Percentiles rank a stretch among this genome's conserved stretches.
Evolutionary conservation across 2,329 filamentous ascomycete genomes (phyloP).

Genomic region (Colletotrichum siamense): DNA sequence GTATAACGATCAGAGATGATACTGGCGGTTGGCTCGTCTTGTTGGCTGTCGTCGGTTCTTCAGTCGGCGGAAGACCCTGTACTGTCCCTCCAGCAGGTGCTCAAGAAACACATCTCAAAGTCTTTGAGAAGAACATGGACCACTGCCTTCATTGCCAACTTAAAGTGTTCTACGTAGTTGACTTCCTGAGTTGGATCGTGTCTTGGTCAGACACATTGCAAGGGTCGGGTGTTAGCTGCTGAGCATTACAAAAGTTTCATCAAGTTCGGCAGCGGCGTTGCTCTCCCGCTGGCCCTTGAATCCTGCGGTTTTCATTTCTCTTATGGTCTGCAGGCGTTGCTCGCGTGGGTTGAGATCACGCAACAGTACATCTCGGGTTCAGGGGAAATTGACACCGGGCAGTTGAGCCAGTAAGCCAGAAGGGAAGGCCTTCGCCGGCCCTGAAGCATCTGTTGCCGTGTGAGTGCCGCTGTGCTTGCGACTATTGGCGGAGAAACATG

Average conservation of each 20-base stretch:
- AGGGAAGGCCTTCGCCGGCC: background rate
- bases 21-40: background rate
- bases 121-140: rapidly evolving
- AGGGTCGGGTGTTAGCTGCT: too few species aligned
- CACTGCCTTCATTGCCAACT: background rate
- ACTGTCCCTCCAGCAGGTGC: background rate
- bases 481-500: background rate
- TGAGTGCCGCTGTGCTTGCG: background rate
- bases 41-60: background rate
- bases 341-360: background rate
- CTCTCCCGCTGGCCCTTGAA: background rate
- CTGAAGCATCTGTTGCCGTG: background rate
- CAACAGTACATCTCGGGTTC: background rate
- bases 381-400: background rate
- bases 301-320: too few species aligned
- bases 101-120: background rate
- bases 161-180: too few species aligned
- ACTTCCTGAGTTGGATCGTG: too few species aligned
- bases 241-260: rapidly evolving
- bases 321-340: too few species aligned
- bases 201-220: too few species aligned
- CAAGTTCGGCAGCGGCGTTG: rapidly evolving
- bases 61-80: background rate
- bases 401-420: background rate
- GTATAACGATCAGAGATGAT: background rate